phyloP scores from a whole-genome alignment of 306 rosid genomes.

The Dalbergia cultrata region DNA sequence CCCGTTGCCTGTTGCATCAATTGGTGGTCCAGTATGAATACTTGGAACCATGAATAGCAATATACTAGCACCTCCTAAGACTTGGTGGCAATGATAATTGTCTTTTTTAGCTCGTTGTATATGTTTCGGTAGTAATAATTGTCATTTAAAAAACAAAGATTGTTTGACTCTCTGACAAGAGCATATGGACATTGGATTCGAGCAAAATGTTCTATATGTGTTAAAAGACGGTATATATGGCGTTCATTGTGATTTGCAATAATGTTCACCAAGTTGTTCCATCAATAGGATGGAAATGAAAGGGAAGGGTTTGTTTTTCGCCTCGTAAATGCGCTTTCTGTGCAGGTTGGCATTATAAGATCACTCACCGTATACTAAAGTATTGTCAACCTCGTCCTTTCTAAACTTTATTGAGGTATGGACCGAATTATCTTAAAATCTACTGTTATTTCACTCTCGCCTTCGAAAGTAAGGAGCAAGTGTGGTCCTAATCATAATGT shows the following conservation, averaged over 20 bases:
- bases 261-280: neutral
- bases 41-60: neutral
- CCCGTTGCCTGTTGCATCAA: neutral
- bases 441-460: slow-evolving; percentile 43
- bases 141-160: neutral
- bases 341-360: slow-evolving; percentile 23
- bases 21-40: slow-evolving; percentile 22
- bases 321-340: slow-evolving; percentile 6
- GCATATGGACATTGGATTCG: slow-evolving; percentile 18
- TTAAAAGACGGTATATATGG: slow-evolving; percentile 26
- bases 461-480: slow-evolving; percentile 25
- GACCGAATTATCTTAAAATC: slow-evolving; percentile 64
- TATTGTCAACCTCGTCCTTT: slow-evolving; percentile 59
- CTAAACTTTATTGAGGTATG: slow-evolving; percentile 57
- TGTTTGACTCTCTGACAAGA: neutral
- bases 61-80: neutral
- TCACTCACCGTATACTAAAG: slow-evolving; percentile 25
- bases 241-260: slow-evolving; percentile 13
- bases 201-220: slow-evolving; percentile 21
- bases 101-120: neutral
- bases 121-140: neutral
- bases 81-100: neutral
- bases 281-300: neutral
- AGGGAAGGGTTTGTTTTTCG: neutral
- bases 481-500: slow-evolving; percentile 56